Evolutionary conservation across 345 rosid genomes (phyloP), one percentile per base, ranked within the genome.

Genomic region (Populus euphratica): DNA sequence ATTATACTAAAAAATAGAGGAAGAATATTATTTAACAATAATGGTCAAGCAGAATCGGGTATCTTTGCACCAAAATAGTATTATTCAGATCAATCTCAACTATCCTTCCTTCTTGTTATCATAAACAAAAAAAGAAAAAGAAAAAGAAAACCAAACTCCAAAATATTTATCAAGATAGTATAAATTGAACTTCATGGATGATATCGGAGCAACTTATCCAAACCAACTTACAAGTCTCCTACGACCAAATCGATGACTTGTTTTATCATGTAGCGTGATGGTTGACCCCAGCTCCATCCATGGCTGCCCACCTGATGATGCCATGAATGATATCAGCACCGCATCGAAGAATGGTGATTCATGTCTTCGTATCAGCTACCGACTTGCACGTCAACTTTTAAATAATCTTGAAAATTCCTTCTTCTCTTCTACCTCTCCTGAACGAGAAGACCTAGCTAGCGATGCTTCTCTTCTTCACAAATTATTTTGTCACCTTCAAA

Each of bases 271-370:
- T 5, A 25, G 7, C 14, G 1, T 72, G 27, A 21, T 36, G 52
- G 68, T 56, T 56, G 67, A 38, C 67, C n/a, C 20, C 50, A 49
- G 0, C 16, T 6, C 20, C 36, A 43, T 65, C 77, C 70, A 75
- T 62, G 25, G 63, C 71, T 61, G 50, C 68, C 75, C 43, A 2
- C 36, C 36, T 41, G 38, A 64, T 75, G 63, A 75, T 35, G 47
- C 47, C 71, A 75, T n/a, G 29, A 18, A 44, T 74, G 70, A 75
- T 2, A 1, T 75, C 47, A 75, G 49, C 12, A 23, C 54, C 35
- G 0, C 17, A 20, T 21, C 10, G 38, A 70, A 29, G 7, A 47
- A 6, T 5, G 1, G 56, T 25, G 54, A 69, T 25, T 69, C 52
- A 25, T 41, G 13, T 12, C 11, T 1, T 13, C 49, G 43, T 20